Evolutionary conservation across 352 stramenopile species (phyloP).

Genomic region (Pythium brassicae): DNA sequence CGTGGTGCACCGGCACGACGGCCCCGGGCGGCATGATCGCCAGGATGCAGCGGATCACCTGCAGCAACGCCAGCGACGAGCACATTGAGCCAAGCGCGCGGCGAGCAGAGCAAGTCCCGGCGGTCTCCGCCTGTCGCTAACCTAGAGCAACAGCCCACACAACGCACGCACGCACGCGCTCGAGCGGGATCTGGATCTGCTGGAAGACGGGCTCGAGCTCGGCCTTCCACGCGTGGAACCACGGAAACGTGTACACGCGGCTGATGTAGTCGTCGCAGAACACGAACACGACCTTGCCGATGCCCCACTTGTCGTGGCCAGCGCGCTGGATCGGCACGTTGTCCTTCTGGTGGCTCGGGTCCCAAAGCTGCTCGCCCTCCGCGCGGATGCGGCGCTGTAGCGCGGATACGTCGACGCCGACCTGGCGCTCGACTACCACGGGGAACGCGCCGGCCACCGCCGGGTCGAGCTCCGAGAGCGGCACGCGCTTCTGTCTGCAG

Average conservation of each 20-base stretch:
- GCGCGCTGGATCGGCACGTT: conserved; percentile 93
- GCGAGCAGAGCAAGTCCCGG: background rate
- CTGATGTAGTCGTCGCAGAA: conserved; percentile 99
- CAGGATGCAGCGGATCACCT: conserved; percentile 94
- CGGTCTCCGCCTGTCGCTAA: background rate
- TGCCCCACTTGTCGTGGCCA: conserved; percentile 97
- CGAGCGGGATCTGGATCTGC: conserved; percentile 79
- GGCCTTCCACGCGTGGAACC: conserved; percentile 83
- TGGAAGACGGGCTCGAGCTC: conserved; percentile 88
- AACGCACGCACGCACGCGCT: conserved; percentile 22
- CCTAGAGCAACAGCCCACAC: too few relatives aligned
- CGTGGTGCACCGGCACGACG: conserved; percentile 96
- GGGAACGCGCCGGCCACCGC: conserved; percentile 29
- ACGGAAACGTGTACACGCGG: conserved; percentile 94
- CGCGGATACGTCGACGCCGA: conserved; percentile 55
- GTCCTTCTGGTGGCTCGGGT: conserved; percentile 58
- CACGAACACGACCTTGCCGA: conserved; percentile 97
- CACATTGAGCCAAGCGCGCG: too few relatives aligned
- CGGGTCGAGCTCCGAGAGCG: conserved; percentile 48
- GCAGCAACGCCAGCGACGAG: background rate
- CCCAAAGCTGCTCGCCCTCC: conserved; percentile 51
- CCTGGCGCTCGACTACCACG: conserved; percentile 57
- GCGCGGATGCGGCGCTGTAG: conserved; percentile 56
- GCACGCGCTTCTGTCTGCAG: conserved; percentile 71
- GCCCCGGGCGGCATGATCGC: conserved; percentile 93